These are phyloP conservation scores for Cryoendolithus antarcticus DNA, from an alignment of 2,329 filamentous ascomycete species.

Conservation along the genomic window DNA sequence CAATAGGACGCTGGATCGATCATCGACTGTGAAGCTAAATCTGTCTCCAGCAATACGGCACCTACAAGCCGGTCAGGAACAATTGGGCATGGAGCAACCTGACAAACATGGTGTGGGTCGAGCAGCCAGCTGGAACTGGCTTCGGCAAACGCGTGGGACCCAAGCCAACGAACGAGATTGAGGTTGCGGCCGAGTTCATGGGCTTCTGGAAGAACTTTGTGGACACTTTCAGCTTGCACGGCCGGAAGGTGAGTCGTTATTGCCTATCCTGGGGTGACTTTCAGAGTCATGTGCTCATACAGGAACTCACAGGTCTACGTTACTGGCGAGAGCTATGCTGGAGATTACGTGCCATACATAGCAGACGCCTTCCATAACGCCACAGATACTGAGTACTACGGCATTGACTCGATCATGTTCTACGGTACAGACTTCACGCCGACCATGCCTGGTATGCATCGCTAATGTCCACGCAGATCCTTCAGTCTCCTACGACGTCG, in stretches of 20 bases:
- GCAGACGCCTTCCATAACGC: constrained; percentile 59
- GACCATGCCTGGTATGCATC: too few species aligned
- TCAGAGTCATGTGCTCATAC: too few species aligned
- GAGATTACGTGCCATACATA: constrained; percentile 51
- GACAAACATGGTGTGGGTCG: constrained; percentile 34
- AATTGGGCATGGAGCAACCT: constrained; percentile 41
- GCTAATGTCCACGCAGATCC: too few species aligned
- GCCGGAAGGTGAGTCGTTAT: constrained; percentile 39
- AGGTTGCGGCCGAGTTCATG: constrained; percentile 30
- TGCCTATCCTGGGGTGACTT: too few species aligned
- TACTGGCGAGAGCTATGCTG: constrained; percentile 44
- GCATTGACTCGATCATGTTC: constrained; percentile 56
- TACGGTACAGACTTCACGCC: too few species aligned
- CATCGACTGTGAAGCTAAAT: too few species aligned
- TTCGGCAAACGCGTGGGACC: constrained; percentile 25
- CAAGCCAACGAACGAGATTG: constrained; percentile 28
- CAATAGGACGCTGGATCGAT: too few species aligned
- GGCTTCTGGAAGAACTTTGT: constrained; percentile 39
- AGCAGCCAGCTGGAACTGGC: constrained; percentile 32
- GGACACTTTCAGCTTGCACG: constrained; percentile 34
- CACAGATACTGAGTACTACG: constrained; percentile 54
- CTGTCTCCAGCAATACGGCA: constrained; percentile 37
- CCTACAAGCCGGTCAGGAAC: constrained; percentile 31
- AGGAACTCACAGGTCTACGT: too few species aligned
- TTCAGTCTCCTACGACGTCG: constrained; percentile 40